Conservation (phyloP, 441 rosid genomes). For the Croton setiger region DNA sequence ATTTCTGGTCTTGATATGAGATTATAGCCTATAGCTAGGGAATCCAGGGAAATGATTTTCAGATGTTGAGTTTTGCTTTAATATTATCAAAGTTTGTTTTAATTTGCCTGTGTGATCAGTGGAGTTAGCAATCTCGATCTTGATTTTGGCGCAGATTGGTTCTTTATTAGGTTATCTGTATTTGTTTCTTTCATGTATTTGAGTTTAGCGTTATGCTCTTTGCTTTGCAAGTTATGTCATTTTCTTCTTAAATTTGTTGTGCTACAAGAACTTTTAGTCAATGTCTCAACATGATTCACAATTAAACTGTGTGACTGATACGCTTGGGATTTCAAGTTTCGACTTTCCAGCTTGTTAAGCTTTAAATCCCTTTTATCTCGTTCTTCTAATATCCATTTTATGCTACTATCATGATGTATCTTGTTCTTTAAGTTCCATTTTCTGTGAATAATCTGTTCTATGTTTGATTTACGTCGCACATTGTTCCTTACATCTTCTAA, state of each 20-base stretch:
- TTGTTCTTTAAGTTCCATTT: not conserved
- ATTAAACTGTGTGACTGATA: not conserved
- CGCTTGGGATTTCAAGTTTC: not conserved
- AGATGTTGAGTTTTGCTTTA: too few species aligned
- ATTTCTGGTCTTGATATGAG: too few species aligned
- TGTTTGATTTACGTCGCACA: not conserved
- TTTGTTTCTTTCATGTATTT: too few species aligned
- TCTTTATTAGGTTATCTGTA: not conserved
- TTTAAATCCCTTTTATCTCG: not conserved
- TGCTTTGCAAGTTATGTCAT: too few species aligned
- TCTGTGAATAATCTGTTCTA: not conserved
- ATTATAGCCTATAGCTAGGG: too few species aligned
- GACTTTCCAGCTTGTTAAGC: not conserved
- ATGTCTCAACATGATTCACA: too few species aligned
- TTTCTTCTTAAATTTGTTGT: too few species aligned
- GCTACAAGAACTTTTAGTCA: not conserved
- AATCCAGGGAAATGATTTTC: too few species aligned
- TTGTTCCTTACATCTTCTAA: not conserved
- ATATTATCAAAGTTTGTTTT: not conserved
- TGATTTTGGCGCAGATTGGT: not conserved
- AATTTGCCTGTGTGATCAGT: not conserved
- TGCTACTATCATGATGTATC: not conserved
- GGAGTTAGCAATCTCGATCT: not conserved
- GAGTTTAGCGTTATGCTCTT: too few species aligned
- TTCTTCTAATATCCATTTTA: not conserved